Conservation (phyloP, 2,329 filamentous ascomycete species). For the Trichoderma polysporum region DNA sequence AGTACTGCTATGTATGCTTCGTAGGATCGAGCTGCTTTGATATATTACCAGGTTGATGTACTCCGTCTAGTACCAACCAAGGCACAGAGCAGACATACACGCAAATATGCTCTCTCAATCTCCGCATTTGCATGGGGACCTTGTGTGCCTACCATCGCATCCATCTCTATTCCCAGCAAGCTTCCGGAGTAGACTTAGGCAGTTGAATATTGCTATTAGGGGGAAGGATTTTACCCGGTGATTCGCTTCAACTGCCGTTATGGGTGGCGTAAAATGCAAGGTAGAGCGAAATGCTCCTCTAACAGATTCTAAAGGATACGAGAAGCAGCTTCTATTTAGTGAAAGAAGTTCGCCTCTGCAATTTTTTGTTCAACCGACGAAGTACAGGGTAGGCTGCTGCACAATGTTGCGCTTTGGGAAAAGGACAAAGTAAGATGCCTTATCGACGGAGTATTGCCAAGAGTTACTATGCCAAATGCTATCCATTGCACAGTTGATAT, state of each 20-base stretch:
- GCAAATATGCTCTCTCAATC: neutral
- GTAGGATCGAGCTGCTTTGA: too few relatives aligned
- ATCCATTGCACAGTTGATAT: neutral
- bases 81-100: neutral
- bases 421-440: neutral
- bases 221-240: constrained; percentile 2
- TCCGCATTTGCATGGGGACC: neutral
- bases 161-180: neutral
- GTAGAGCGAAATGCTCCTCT: neutral
- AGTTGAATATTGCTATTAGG: neutral
- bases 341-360: neutral
- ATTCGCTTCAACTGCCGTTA: neutral
- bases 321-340: neutral
- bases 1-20: too few relatives aligned
- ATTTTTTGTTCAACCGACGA: neutral
- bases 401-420: neutral
- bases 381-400: neutral
- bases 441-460: neutral
- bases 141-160: neutral
- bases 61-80: neutral
- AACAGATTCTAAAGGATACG: neutral
- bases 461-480: neutral
- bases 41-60: neutral
- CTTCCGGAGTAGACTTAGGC: neutral
- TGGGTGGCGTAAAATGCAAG: neutral